Percentiles rank a stretch among this genome's conserved stretches.
phyloP scores from a whole-genome alignment of 1,284 basidiomycete genomes.

The Sporisorium iseilematis-ciliati region DNA sequence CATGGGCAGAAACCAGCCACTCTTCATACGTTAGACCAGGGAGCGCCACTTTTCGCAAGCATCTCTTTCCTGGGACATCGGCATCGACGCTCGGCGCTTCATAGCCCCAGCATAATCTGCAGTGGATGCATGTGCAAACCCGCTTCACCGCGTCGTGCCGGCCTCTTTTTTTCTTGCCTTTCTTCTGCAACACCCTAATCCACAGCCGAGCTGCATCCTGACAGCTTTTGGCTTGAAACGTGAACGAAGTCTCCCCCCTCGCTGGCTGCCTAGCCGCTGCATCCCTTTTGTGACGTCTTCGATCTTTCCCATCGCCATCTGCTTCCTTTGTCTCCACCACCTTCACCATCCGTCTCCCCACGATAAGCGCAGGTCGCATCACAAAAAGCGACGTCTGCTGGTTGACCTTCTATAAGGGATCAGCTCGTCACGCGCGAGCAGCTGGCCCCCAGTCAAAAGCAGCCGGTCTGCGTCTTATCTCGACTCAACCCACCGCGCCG shows the following conservation, averaged over 20 bases:
- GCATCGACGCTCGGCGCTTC: conserved; percentile 5
- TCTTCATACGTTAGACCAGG: neutral
- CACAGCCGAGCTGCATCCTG: conserved; percentile 30
- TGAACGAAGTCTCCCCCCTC: neutral
- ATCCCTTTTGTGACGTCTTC: neutral
- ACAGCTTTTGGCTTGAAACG: conserved; percentile 13
- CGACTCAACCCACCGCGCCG: neutral
- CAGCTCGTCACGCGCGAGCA: neutral
- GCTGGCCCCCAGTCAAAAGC: neutral
- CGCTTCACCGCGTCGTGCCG: neutral
- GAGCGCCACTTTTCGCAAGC: neutral
- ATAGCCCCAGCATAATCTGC: neutral
- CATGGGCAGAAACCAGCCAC: neutral
- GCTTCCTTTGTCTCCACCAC: conserved; percentile 12
- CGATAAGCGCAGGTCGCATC: conserved; percentile 25
- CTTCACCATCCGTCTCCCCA: neutral
- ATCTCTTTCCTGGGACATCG: neutral
- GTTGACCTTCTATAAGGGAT: neutral
- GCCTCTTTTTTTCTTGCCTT: neutral
- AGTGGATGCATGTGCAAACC: neutral
- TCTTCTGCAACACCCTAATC: neutral
- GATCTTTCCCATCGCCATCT: conserved; percentile 11
- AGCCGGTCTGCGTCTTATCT: conserved; percentile 1
- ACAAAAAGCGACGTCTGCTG: neutral
- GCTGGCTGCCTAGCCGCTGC: neutral